These are phyloP conservation scores for Cladosporium austrohemisphaericum DNA, from an alignment of 2,329 filamentous ascomycete species.

Conservation along the genomic window DNA sequence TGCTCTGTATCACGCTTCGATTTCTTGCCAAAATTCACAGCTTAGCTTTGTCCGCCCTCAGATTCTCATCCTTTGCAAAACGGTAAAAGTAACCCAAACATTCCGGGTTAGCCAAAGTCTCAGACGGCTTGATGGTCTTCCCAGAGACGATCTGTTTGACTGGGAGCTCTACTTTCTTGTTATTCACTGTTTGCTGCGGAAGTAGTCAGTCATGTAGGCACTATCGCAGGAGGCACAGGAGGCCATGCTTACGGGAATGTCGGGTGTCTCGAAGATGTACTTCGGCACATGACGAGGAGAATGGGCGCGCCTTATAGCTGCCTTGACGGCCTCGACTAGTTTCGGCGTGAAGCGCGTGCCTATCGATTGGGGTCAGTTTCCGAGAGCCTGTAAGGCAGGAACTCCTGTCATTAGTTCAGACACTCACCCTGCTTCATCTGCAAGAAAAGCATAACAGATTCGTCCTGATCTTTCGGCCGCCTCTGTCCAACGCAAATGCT, in stretches of 20 bases:
- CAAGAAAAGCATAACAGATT: too few relatives aligned
- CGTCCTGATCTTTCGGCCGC: too few relatives aligned
- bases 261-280: slow-evolving; percentile 74
- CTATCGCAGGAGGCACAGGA: not conserved
- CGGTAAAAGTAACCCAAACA: slow-evolving; percentile 74
- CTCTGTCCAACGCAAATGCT: slow-evolving; percentile 73
- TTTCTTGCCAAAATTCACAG: too few relatives aligned
- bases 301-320: too few relatives aligned
- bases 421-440: too few relatives aligned
- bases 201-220: not conserved
- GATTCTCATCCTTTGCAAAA: slow-evolving; percentile 68
- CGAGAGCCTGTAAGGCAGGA: too few relatives aligned
- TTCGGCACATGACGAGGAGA: too few relatives aligned
- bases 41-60: slow-evolving; percentile 31
- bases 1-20: too few relatives aligned
- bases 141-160: slow-evolving; percentile 82
- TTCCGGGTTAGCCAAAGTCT: slow-evolving; percentile 71
- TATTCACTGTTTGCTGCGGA: slow-evolving; percentile 68
- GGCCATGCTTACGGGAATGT: slow-evolving; percentile 64
- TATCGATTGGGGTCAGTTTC: too few relatives aligned
- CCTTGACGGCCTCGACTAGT: too few relatives aligned
- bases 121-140: slow-evolving; percentile 67
- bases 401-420: too few relatives aligned
- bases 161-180: slow-evolving; percentile 80
- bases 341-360: too few relatives aligned